These are phyloP conservation scores for Quercus gilva DNA, from an alignment of 306 rosid genomes.

Conservation along the genomic window DNA sequence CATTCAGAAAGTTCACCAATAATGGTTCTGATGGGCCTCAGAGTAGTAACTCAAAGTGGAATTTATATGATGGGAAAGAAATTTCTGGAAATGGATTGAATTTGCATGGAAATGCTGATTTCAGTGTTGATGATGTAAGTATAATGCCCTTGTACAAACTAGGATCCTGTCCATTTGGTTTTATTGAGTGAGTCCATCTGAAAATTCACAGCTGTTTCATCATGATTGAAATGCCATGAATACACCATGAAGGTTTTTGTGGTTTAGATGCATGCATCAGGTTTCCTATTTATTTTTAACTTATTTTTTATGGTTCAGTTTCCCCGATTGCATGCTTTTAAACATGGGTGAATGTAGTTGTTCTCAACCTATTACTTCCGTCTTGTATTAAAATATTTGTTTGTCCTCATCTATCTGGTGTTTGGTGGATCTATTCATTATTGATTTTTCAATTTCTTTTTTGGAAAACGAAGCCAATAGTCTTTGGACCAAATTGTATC, in stretches of 20 bases:
- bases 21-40: slow-evolving; percentile 79
- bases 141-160: background rate
- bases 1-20: slow-evolving; percentile 62
- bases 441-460: background rate
- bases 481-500: background rate
- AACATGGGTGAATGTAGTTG: background rate
- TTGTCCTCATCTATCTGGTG: background rate
- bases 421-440: background rate
- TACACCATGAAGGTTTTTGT: background rate
- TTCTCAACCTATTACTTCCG: background rate
- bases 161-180: background rate
- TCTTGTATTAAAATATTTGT: background rate
- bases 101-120: slow-evolving; percentile 57
- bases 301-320: background rate
- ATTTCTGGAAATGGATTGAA: slow-evolving; percentile 63
- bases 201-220: background rate
- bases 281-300: background rate
- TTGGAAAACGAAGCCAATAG: background rate
- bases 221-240: background rate
- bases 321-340: background rate
- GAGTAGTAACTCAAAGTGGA: slow-evolving; percentile 69
- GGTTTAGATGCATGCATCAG: too few relatives aligned
- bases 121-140: slow-evolving; percentile 75
- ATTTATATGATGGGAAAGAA: slow-evolving; percentile 53
- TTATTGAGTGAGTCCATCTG: background rate